Evolutionary conservation across 1,284 basidiomycete species (phyloP).

Genomic region (Sporisorium exsertum): DNA sequence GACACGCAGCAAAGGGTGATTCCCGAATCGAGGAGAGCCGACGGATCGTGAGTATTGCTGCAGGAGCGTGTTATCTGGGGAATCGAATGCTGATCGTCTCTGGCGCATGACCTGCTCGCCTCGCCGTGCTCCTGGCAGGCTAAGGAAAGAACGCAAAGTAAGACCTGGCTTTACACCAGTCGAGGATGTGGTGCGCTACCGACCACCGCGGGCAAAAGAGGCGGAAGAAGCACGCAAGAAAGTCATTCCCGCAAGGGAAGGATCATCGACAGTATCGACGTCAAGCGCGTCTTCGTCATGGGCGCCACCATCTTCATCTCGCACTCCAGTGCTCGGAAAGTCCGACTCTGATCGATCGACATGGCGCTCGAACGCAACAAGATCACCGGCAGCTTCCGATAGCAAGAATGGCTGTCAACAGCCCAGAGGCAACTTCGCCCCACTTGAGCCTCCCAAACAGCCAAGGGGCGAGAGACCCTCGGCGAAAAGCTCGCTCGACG

Average conservation of each 20-base stretch:
- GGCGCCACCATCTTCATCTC: not conserved
- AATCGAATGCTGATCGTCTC: not conserved
- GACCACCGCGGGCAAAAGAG: constrained; percentile 66
- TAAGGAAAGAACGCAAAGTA: constrained; percentile 89
- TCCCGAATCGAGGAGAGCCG: constrained; percentile 82
- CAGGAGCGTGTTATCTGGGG: too few relatives aligned
- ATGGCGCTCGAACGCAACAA: constrained; percentile 12
- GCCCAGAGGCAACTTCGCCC: constrained; percentile 16
- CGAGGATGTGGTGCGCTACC: constrained; percentile 88
- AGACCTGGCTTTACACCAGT: constrained; percentile 93
- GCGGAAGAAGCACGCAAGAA: constrained; percentile 36
- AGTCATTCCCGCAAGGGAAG: constrained; percentile 14
- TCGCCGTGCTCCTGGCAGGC: constrained; percentile 71
- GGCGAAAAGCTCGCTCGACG: not conserved
- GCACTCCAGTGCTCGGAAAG: not conserved
- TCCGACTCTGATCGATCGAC: not conserved
- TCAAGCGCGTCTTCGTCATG: not conserved
- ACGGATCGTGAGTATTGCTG: constrained; percentile 82
- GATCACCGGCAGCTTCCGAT: not conserved
- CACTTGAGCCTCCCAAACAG: constrained; percentile 4
- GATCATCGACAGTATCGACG: not conserved
- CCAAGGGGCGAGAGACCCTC: not conserved
- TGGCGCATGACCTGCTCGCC: not conserved
- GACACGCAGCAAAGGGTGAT: constrained; percentile 86
- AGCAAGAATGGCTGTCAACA: not conserved